phyloP scores from a whole-genome alignment of 805 yeast genomes.

The Myxozyma monticola region DNA sequence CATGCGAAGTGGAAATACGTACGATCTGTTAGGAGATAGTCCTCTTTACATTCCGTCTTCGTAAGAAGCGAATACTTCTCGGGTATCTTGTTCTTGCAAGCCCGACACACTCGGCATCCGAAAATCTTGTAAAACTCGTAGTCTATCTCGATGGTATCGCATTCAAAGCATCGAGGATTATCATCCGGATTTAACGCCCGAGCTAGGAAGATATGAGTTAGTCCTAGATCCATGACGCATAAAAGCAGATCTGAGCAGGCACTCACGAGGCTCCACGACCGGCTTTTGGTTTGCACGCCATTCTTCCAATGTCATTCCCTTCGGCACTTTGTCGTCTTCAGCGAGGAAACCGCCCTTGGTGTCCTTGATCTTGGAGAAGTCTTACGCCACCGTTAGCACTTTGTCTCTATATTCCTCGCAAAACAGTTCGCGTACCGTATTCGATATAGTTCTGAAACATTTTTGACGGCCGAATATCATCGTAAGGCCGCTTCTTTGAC shows the following conservation, averaged over 20 bases:
- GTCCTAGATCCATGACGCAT: not conserved
- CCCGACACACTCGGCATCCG: slow-evolving; percentile 71
- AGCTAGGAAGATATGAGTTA: slow-evolving; percentile 42
- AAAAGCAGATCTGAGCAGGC: not conserved
- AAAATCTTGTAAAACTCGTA: slow-evolving; percentile 68
- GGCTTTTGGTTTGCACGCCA: slow-evolving; percentile 55
- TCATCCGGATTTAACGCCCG: slow-evolving; percentile 67
- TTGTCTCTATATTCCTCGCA: not conserved
- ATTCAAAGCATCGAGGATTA: slow-evolving; percentile 83
- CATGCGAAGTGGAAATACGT: not conserved
- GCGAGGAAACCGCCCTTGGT: slow-evolving; percentile 80
- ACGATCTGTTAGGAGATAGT: slow-evolving; percentile 85
- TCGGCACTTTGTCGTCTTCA: slow-evolving; percentile 42
- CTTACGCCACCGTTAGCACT: slow-evolving; percentile 44
- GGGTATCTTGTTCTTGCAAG: slow-evolving; percentile 69
- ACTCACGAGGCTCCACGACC: slow-evolving; percentile 27
- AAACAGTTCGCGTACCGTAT: slow-evolving; percentile 32
- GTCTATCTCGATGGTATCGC: slow-evolving; percentile 73
- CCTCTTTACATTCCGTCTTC: slow-evolving; percentile 92
- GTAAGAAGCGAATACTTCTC: slow-evolving; percentile 90
- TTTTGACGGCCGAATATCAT: slow-evolving; percentile 30
- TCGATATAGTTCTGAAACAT: slow-evolving; percentile 44
- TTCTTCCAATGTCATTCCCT: slow-evolving; percentile 47
- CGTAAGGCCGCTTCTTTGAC: slow-evolving; percentile 29
- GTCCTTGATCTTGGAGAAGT: slow-evolving; percentile 88